Evolutionary conservation across 345 rosid species (phyloP), one percentile per base, ranked within the genome.

Genomic region (Eucalyptus pauciflora): DNA sequence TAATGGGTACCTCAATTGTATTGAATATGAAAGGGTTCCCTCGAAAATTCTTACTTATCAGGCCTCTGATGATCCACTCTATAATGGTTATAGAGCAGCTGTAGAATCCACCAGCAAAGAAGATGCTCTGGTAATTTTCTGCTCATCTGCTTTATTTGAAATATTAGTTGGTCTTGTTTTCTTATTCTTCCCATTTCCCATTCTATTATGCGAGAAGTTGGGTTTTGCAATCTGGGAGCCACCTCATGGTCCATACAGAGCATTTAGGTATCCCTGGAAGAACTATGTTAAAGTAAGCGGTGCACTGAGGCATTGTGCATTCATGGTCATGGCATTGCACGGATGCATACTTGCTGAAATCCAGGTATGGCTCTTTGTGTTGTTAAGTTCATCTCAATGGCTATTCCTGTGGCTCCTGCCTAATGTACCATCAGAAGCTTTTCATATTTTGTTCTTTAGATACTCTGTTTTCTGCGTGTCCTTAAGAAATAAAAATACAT

Each of bases 161-260:
- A 51, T 80, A 54, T 52, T 86, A 10, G 25, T 33, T 52, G 87
- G 11, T 33, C 24, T 43, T 88, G 9, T 91, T 89, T 90, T 52
- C 48, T 87, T 87, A 37, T 69, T 20, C 37, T 7, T 46, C 60
- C 41, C 18, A 83, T 27, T 41, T 48, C 46, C 67, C 86, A 46
- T 80, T 80, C 89, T 87, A n/a, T 90, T 22, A n/a, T 18, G 87
- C 87, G 49, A 76, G 87, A 89, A 97, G 99, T 86, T 97, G 93
- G 93, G 98, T 83, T 97, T 97, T 89, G 99, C 99, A 13, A 91
- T 96, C 80, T 97, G 98, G 99, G 99, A 97, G 94, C 99, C 99
- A 20, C 99, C 99, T 87, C 99, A 97, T 33, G 99, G 99, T 90
- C 98, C 95, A 49, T 97, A 96, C 91, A 96, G 62, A 90, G 92